Base-by-base conservation (phyloP, 257 asterid species). In the Sherardia arvensis region DNA sequence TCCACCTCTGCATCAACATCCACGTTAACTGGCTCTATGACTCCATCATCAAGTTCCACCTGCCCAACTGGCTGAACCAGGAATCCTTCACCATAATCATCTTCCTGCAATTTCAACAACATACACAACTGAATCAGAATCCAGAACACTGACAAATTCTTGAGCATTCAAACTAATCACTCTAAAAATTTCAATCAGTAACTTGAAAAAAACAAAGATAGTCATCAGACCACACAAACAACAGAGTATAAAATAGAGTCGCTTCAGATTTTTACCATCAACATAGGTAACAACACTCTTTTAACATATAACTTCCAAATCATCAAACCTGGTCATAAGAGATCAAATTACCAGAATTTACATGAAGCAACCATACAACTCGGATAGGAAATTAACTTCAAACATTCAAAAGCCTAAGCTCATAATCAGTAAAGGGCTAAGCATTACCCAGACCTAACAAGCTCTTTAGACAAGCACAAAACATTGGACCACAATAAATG, bases 1-100 rank as follows among this genome's bases (percentile, higher is more conserved):
- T 55, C 74, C 22, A 32, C 30, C 10, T 54, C 69, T 15, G 66
- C 71, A 47, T 82, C 88, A 66, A 71, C 86, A 2, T 67, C 89
- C 62, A 77, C 87, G 17, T 71, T 68, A n/a, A 61, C 77, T 17
- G 70, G 71, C 33, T 73, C 88, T 58, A 76, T 71, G 49, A 62
- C 84, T 25, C 59, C 80, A 26, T 48, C 86, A 68, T 76, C 84
- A 18, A 67, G 78, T 11, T 77, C 83, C 27, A 74, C 81, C 47
- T 80, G 83, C 22, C 71, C 86, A 53, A 85, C 90, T 4, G 96
- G 96, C 69, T 87, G 96, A 67, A 87, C 87, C 58, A 85, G 81
- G 64, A 81, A 84, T 21, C 81, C 96, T 22, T 69, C 69, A 2
- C 78, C 96, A 70, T 68, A 30, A 43, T 90, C 97, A 40, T 87